Base-by-base conservation (phyloP, 176 grass and related monocot genomes). In the Triticum dicoccoides region DNA sequence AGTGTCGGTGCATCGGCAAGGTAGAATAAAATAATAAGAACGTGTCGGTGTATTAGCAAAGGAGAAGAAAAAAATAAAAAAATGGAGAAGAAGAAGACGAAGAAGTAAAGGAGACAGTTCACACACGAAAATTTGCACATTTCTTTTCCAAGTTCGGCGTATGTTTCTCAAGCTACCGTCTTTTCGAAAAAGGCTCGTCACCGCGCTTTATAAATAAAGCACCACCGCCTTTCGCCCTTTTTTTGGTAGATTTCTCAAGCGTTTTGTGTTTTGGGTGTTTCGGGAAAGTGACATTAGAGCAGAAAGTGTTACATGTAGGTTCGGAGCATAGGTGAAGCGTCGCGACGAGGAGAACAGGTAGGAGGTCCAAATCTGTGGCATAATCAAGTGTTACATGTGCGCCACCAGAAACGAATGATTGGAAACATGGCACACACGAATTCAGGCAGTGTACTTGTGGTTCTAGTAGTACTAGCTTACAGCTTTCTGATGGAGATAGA, bases 331-430 rank as follows among this genome's bases (percentile, higher is more conserved):
- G 81, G 51, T 77, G 69, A 85, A 81, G 82, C 25, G 89, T 81
- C 86, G 35, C 82, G 4, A 24, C 15, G 37, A 42, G 49, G 17
- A 58, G 1, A 85, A 81, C 89, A 77, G 89, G 89, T 88, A 44
- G 82, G 13, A 66, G 30, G 89, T 91, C 85, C 79, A 47, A 77
- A 81, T 91, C 81, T 77, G 61, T 91, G 51, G 41, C 69, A 32
- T 27, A 51, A n/a, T 68, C 61, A 63, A n/a, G 76, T 61, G 45
- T 38, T 73, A 11, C 35, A 52, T 63, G 81, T 44, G 81, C 77
- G 23, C 68, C 81, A 80, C 69, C 66, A 83, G 84, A 45, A 80
- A 80, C 38, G 68, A 45, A 74, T 63, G 61, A 71, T 62, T 77
- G 35, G 77, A 70, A 9, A 9, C 27, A 29, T 44, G 49, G 14